Evolutionary conservation across 1,284 basidiomycete species (phyloP).

Genomic region (Pseudozyma sp.): DNA sequence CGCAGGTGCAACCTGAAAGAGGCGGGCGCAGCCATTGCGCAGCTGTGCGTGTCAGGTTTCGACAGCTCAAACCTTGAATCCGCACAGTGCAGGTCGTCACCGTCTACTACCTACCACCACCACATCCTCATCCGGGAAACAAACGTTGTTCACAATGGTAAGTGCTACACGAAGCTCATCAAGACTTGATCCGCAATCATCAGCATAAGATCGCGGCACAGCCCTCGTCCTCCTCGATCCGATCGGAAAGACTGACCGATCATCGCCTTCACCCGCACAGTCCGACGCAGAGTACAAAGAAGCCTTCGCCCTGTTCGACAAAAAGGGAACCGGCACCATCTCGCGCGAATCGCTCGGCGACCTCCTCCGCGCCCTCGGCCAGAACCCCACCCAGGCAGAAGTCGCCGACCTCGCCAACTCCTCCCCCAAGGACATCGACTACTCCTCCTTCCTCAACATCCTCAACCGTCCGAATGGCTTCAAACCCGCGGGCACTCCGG

Average conservation of each 20-base stretch:
- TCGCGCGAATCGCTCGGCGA: constrained; percentile 92
- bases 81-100: too few relatives aligned
- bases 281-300: constrained; percentile 75
- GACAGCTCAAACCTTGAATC: too few relatives aligned
- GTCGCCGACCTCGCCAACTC: constrained; percentile 82
- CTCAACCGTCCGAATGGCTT: constrained; percentile 94
- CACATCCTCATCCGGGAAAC: not conserved
- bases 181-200: too few relatives aligned
- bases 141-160: constrained; percentile 16
- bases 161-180: not conserved
- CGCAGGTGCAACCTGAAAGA: too few relatives aligned
- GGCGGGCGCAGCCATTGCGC: not conserved
- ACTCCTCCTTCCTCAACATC: constrained; percentile 80
- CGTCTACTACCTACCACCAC: not conserved
- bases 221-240: too few relatives aligned
- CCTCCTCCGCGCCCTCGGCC: constrained; percentile 90
- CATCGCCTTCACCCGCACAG: constrained; percentile 11
- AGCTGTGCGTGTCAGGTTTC: not conserved
- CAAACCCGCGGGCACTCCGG: constrained; percentile 78
- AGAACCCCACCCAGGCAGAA: constrained; percentile 98
- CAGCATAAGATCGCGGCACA: too few relatives aligned
- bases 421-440: constrained; percentile 80
- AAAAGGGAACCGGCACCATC: constrained; percentile 90
- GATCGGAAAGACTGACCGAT: too few relatives aligned
- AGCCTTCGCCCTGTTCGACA: constrained; percentile 97